Percentiles rank a stretch among this genome's conserved stretches.
phyloP scores from a whole-genome alignment of 768 basidiomycete genomes.

The Leucocoprinus leucothites region DNA sequence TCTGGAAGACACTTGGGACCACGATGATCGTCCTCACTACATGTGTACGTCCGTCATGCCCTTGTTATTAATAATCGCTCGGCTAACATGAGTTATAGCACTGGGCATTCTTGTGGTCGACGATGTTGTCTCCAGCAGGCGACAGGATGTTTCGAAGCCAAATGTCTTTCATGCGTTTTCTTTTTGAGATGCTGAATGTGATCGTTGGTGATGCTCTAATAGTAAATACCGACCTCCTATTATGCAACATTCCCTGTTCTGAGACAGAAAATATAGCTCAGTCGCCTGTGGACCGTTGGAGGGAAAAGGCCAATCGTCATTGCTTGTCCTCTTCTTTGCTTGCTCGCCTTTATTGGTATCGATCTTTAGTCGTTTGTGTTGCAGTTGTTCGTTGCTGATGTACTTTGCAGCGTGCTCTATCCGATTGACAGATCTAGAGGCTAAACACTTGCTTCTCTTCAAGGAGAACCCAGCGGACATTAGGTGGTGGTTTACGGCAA shows the following conservation, averaged over 20 bases:
- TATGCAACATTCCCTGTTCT: too few relatives aligned
- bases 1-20: constrained; percentile 1
- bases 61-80: background rate
- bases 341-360: background rate
- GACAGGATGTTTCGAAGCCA: background rate
- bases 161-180: constrained; percentile 3
- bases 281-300: constrained; percentile 3
- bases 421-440: background rate
- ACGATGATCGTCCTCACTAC: constrained; percentile 1
- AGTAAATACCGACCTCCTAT: background rate
- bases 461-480: background rate
- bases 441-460: background rate
- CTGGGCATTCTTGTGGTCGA: constrained; percentile 4
- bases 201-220: constrained; percentile 1
- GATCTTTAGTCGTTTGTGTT: background rate
- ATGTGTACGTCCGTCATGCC: background rate
- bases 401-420: background rate
- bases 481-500: background rate
- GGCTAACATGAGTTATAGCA: background rate
- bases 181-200: background rate
- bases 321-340: background rate
- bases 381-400: too few relatives aligned
- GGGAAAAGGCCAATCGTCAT: background rate
- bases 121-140: background rate
- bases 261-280: background rate